Evolutionary conservation across 192 early-diverging fungal species (phyloP), one percentile per base, ranked within the genome.

Genomic region (Coemansia sp.): DNA sequence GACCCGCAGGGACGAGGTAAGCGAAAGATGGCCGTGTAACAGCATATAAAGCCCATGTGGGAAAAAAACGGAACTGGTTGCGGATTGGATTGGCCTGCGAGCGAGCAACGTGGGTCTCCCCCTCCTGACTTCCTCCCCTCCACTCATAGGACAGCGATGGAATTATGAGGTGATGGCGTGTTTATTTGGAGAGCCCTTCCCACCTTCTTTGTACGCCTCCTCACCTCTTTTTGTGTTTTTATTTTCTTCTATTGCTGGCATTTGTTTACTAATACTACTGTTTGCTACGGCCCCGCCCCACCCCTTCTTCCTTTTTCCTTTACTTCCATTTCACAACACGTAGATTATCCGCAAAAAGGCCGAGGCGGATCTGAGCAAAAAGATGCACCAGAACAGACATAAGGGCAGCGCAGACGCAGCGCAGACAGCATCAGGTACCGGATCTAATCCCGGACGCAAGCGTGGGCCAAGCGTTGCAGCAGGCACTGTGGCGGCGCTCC

Each of bases 401-500:
- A 67, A 70, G 38, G 70, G 62, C 44, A 34, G 55, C 6, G 67
- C 57, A 18, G 73, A 75, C 20, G 62, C 48, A 4, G 66, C 76
- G 39, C 71, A 69, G 46, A 36, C 69, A 3, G 72, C 67, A n/a
- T 35, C 49, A 15, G 59, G 44, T 12, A 43, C 61, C 4, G 57
- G 60, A 6, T 64, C 70, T 4, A 53, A 23, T 23, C 10, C 10
- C 21, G 62, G 75, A 11, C 76, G 73, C 63, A 75, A 76, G 64
- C 84, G 75, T 24, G 65, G 62, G 30, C 53, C 62, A 18, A 52
- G 67, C 2, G 68, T 60, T 0, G 67, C 78, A 1, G 64, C 79
- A 11, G 94, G 94, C 39, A 98, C 96, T 5, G 96, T 98, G n/a
- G 90, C 93, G 6, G 89, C 94, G 12, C 85, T 98, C 48, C 85